A percentile compares a stretch with the other conserved stretches of the same genome.
Evolutionary conservation across 1,284 basidiomycete species (phyloP).

Genomic region (Melampsora americana): DNA sequence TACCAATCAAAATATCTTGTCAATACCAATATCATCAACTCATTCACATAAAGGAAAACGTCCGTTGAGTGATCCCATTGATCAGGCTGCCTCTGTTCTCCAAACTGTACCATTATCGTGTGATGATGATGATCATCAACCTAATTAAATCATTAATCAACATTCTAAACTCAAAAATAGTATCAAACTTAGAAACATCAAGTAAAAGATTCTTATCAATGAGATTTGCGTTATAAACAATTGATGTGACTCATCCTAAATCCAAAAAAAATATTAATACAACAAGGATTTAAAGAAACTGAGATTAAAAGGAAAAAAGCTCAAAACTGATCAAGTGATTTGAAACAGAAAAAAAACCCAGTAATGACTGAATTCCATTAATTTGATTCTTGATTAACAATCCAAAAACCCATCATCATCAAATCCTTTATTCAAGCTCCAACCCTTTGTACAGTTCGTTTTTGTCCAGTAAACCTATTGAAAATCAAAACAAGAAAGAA

Average conservation of each 20-base stretch:
- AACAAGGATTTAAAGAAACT: not conserved
- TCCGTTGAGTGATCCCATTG: too few relatives aligned
- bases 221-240: too few relatives aligned
- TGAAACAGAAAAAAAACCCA: not conserved
- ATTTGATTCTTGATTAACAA: not conserved
- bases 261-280: not conserved
- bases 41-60: too few relatives aligned
- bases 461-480: constrained; percentile 37
- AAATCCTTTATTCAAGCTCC: constrained; percentile 6
- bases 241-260: not conserved
- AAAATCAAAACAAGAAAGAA: not conserved
- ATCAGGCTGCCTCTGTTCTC: too few relatives aligned
- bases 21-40: too few relatives aligned
- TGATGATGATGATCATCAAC: too few relatives aligned
- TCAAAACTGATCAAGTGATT: not conserved
- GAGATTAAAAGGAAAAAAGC: not conserved
- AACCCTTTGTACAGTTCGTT: constrained; percentile 32
- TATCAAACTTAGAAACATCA: too few relatives aligned
- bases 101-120: too few relatives aligned
- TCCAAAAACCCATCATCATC: not conserved
- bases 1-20: too few relatives aligned
- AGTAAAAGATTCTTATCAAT: too few relatives aligned
- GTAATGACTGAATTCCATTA: not conserved
- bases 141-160: too few relatives aligned
- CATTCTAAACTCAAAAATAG: too few relatives aligned